These are phyloP conservation scores for Cenchrus purpureus DNA, from an alignment of 176 grass and related monocot genomes.

Conservation along the genomic window DNA sequence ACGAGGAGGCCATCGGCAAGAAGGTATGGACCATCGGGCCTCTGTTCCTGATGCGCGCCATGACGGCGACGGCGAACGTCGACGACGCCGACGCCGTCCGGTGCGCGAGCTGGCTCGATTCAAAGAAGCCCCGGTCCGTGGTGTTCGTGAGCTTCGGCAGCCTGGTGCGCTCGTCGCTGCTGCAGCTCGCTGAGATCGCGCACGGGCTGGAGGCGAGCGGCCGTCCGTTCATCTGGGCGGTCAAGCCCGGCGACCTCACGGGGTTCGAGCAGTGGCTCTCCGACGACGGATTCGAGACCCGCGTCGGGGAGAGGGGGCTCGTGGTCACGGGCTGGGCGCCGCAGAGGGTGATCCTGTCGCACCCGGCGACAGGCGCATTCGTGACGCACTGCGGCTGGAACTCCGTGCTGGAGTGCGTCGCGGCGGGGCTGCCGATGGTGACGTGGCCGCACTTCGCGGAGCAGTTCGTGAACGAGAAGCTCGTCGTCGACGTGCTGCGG, in stretches of 20 bases:
- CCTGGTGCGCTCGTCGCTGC: slow-evolving; percentile 40
- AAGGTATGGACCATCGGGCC: slow-evolving; percentile 60
- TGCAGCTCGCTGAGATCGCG: no score
- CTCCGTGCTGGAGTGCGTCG: slow-evolving; percentile 53
- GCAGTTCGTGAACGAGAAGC: slow-evolving; percentile 52
- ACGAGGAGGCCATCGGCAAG: slow-evolving; percentile 38
- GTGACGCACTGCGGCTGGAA: slow-evolving; percentile 66
- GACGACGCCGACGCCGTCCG: background rate
- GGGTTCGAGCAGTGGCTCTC: slow-evolving; percentile 41
- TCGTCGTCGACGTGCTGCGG: slow-evolving; percentile 29
- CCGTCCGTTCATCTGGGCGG: slow-evolving; percentile 54
- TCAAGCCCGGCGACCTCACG: slow-evolving; percentile 45
- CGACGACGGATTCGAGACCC: slow-evolving; percentile 50
- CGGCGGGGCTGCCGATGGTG: slow-evolving; percentile 36
- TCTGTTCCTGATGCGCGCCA: slow-evolving; percentile 22
- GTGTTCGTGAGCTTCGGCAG: slow-evolving; percentile 73
- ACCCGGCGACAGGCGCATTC: slow-evolving; percentile 20
- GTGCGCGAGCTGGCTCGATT: slow-evolving; percentile 55
- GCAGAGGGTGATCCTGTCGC: slow-evolving; percentile 50
- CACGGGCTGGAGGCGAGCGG: slow-evolving; percentile 28
- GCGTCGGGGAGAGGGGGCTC: slow-evolving; percentile 45
- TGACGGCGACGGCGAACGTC: background rate
- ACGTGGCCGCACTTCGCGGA: slow-evolving; percentile 50
- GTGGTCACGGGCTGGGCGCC: slow-evolving; percentile 49
- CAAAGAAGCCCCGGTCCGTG: slow-evolving; percentile 45